Percentiles rank a stretch among this genome's conserved stretches.
phyloP scores from a whole-genome alignment of 148 eudicot genomes.

The Rhododendron simsii region DNA sequence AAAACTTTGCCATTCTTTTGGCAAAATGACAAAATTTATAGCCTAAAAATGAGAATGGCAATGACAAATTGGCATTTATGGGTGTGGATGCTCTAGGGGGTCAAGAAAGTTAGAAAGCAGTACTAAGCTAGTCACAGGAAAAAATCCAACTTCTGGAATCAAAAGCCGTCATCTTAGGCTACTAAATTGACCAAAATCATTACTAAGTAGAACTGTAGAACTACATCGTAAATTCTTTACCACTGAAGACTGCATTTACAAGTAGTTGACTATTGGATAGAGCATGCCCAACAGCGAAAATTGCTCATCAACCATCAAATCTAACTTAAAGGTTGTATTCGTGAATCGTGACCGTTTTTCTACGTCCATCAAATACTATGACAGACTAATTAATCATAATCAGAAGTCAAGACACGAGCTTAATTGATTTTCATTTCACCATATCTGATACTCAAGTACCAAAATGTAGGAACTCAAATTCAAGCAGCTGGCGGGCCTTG shows the following conservation, averaged over 20 bases:
- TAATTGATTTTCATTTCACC: not conserved
- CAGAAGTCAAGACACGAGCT: not conserved
- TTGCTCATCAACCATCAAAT: conserved; percentile 1
- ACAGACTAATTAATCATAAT: not conserved
- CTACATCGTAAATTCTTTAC: not conserved
- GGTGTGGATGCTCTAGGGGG: too few species aligned
- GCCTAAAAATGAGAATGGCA: too few species aligned
- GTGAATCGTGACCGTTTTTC: not conserved
- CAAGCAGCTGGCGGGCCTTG: not conserved
- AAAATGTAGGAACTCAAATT: not conserved
- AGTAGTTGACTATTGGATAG: not conserved
- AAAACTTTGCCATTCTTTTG: too few species aligned
- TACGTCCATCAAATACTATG: not conserved
- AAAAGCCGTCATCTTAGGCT: not conserved
- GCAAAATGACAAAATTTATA: too few species aligned
- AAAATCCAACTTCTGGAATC: not conserved
- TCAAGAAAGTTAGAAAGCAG: not conserved
- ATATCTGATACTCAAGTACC: not conserved
- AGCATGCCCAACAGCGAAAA: not conserved
- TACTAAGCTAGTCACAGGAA: not conserved
- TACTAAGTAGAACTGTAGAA: not conserved
- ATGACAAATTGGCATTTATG: too few species aligned
- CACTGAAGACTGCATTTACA: not conserved
- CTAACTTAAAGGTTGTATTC: not conserved
- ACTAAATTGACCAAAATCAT: not conserved